Base-by-base conservation (phyloP, 106 monocot genomes). In the Dendrobium chrysotoxum region DNA sequence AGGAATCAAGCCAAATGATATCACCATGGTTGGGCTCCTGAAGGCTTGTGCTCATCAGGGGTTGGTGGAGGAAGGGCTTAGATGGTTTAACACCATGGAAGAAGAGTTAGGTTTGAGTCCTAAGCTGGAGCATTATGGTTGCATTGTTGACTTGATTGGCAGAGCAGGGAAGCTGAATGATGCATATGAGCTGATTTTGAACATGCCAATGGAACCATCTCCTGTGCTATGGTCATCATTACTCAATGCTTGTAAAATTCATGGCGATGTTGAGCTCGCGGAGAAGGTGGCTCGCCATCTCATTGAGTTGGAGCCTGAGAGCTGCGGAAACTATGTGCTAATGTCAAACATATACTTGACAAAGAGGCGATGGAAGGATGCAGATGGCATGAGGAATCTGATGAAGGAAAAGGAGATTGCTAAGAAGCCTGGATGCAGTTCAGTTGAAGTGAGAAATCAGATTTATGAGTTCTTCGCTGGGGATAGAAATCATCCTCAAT, bases 111-210 rank as follows among this genome's bases (percentile, higher is more conserved):
- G 76, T 7, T 66, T 93, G 17, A 40, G 25, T 53, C 91, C 93
- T 2, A 85, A 68, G 21, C 17, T 86, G n/a, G 84, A 86, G 66
- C 93, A 93, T 20, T 96, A 96, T 50, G 88, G 89, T 21, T 93
- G 93, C 80, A 79, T 96, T 79, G 89, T 96, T 42, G 91, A 91
- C 53, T 85, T 93, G 5, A 76, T 96, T 82, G 88, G 80, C 6
- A 85, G 91, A 0, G 86, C 84, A 1, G 95, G 93, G 5, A 87
- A 82, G 85, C 84, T 96, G 8, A 76, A 87, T 31, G 84, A 96
- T 40, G 91, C 93, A 7, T 46, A 80, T 28, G 68, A 86, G 67
- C 58, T 93, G 21, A 89, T 92, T 20, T 12, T 40, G 28, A 38
- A 38, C 71, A 71, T 71, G 71, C 82, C 41, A 50, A 88, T 91